Base-by-base conservation (phyloP, 2,329 filamentous ascomycete genomes). In the Aspergillus sp. region DNA sequence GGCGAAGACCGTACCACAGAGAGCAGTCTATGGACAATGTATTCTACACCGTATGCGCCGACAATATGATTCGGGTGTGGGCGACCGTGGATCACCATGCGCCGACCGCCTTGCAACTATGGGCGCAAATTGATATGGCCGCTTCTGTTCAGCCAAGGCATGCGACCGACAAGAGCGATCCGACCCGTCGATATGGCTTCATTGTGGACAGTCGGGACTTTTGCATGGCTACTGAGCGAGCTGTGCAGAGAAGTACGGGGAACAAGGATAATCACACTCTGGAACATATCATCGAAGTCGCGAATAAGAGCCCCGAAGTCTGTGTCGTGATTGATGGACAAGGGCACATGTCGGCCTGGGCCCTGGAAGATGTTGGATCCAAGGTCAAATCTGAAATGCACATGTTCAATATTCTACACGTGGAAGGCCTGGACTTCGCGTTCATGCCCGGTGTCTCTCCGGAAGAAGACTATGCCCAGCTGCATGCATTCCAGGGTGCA, bases 331-430 rank as follows among this genome's bases (percentile, higher is more conserved):
- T 96, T 51, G 92, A 98, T 75, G 88, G 88, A n/a, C 81, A 84
- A 51, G 94, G 94, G 1, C 88, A 88, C 65, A 91, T 98, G 89
- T 92, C 91, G 42, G 92, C 91, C 0, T 97, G 94, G 91, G 94
- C 92, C 0, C 78, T 99, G 58, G 93, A 98, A 73, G 93, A 94
- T 70, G 85, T 96, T 19, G 89, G 90, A 38, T 88, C 86, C 68
- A 91, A 88, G 70, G 80, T 83, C 32, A 86, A 85, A 66, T 86
- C 85, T 61, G 82, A 84, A 3, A 82, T 86, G 27, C 87, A 88
- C 63, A 85, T 94, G n/a, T 96, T 95, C 79, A 95, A 92, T 70
- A 88, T 97, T 66, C 87, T 91, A 1, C 90, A 96, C 70, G 85
- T 93, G 25, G 86, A 90, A 69, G 83, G 83, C 2, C 66, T 88